A percentile compares a stretch with the other conserved stretches of the same genome.
Conservation (phyloP, 805 yeast genomes). For the Komagataella pseudopastoris region DNA sequence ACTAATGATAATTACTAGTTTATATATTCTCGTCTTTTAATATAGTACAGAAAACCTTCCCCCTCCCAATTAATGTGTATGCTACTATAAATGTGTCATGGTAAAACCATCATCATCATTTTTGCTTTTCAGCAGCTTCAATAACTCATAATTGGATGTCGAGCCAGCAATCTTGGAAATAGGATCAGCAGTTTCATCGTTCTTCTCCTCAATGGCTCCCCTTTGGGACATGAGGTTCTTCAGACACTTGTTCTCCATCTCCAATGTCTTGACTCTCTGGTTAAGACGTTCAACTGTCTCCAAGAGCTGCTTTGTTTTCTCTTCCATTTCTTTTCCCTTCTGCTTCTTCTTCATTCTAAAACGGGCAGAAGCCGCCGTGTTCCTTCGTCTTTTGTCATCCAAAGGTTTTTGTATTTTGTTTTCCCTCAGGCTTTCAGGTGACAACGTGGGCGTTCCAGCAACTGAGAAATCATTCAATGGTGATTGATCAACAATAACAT, state of each 20-base stretch:
- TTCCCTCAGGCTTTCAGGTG: not conserved
- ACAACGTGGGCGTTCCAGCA: not conserved
- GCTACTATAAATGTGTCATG: not conserved
- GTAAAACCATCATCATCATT: conserved; percentile 2
- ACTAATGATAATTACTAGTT: not conserved
- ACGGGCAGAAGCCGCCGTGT: conserved; percentile 54
- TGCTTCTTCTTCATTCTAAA: conserved; percentile 49
- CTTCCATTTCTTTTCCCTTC: conserved; percentile 47
- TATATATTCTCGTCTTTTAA: not conserved
- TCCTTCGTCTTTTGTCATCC: conserved; percentile 38
- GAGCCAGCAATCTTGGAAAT: not conserved
- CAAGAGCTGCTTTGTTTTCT: conserved; percentile 25
- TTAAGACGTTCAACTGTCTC: conserved; percentile 32
- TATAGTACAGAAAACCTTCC: not conserved
- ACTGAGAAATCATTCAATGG: not conserved
- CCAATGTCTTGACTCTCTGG: conserved; percentile 33
- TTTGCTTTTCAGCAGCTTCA: conserved; percentile 2
- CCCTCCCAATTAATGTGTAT: not conserved
- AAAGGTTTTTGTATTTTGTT: not conserved
- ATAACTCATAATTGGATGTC: conserved; percentile 4
- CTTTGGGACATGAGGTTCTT: conserved; percentile 40
- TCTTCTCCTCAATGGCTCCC: conserved; percentile 8
- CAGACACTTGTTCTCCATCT: conserved; percentile 48
- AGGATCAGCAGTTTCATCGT: not conserved
- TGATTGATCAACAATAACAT: not conserved